phyloP scores from a whole-genome alignment of 2,329 filamentous ascomycete species.

The Trichoderma afroharzianum region DNA sequence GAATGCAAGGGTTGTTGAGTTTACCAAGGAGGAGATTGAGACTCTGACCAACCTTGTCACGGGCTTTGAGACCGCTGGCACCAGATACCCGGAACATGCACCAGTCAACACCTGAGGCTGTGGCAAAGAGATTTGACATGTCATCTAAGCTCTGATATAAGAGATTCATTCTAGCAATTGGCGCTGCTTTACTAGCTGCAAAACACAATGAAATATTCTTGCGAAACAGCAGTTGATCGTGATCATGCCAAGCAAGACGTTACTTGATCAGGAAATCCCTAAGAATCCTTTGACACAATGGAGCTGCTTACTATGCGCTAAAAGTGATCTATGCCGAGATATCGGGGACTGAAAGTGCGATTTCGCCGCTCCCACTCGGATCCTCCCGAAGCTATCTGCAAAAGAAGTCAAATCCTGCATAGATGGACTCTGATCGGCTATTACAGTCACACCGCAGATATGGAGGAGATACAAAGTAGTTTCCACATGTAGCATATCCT shows the following conservation, averaged over 20 bases:
- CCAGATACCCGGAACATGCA: slow-evolving; percentile 43
- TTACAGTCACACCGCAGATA: background rate
- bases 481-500: background rate
- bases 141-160: background rate
- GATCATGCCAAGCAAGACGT: background rate
- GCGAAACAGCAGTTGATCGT: background rate
- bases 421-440: background rate
- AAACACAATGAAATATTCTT: background rate
- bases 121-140: background rate
- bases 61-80: slow-evolving; percentile 46
- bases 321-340: background rate
- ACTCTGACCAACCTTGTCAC: slow-evolving; percentile 46
- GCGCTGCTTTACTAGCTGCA: background rate
- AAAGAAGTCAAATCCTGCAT: background rate
- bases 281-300: background rate
- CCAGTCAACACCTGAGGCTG: slow-evolving; percentile 32
- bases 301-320: background rate
- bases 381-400: background rate
- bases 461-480: background rate
- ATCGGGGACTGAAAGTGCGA: background rate
- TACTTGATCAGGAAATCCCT: background rate
- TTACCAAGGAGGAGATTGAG: slow-evolving; percentile 49
- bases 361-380: background rate
- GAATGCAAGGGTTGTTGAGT: slow-evolving; percentile 49
- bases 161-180: background rate